Percentiles rank a stretch among this genome's conserved stretches.
Conservation (phyloP, 1,284 basidiomycete species). For the Sphaerobolus stellatus region DNA sequence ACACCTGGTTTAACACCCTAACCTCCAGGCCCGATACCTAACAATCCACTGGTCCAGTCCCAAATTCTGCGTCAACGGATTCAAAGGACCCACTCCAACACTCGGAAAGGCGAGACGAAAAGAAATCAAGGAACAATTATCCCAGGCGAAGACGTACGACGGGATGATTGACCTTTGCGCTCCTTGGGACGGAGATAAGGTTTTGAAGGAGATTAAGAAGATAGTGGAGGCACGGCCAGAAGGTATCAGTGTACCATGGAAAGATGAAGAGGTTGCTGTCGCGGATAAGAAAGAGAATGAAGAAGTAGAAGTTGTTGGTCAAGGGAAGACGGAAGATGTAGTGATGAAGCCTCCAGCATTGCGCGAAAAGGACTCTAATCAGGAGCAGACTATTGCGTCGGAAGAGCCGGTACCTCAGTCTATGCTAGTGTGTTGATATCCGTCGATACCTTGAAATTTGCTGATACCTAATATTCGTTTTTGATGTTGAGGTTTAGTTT, state of each 20-base stretch:
- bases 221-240: slow-evolving; percentile 47
- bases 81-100: slow-evolving; percentile 60
- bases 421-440: too few relatives aligned
- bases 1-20: slow-evolving; percentile 1
- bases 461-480: too few relatives aligned
- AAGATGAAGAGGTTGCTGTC: too few relatives aligned
- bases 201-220: slow-evolving; percentile 55
- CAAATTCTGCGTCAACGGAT: slow-evolving; percentile 89
- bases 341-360: too few relatives aligned
- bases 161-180: slow-evolving; percentile 54
- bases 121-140: slow-evolving; percentile 52
- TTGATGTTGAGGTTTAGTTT: too few relatives aligned
- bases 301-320: too few relatives aligned
- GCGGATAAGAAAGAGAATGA: too few relatives aligned
- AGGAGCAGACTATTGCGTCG: too few relatives aligned
- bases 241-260: background rate
- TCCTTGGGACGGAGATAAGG: slow-evolving; percentile 59
- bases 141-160: slow-evolving; percentile 66
- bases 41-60: slow-evolving; percentile 82
- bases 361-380: too few relatives aligned
- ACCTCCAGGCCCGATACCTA: slow-evolving; percentile 59
- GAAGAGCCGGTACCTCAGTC: too few relatives aligned
- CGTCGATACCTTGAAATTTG: too few relatives aligned
- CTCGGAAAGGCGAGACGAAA: slow-evolving; percentile 61
- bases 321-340: too few relatives aligned